Conservation (phyloP, 2,329 filamentous ascomycete genomes). For the Ilyonectria robusta region DNA sequence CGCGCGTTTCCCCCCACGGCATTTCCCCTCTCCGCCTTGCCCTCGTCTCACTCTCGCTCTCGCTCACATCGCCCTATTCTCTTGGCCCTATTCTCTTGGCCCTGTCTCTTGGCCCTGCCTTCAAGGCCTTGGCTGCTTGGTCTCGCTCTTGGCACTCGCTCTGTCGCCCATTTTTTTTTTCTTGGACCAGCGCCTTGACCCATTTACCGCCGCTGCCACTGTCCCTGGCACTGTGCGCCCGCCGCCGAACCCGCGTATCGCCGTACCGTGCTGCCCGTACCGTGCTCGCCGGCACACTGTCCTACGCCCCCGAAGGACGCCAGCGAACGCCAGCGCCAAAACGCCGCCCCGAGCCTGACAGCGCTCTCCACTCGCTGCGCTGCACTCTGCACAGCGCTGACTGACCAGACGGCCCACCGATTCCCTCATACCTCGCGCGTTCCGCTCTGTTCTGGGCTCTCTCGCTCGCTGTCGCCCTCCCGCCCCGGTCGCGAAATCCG, state of each 20-base stretch:
- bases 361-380: slow-evolving; percentile 37
- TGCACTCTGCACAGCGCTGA: slow-evolving; percentile 16
- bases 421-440: slow-evolving; percentile 30
- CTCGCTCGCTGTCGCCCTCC: slow-evolving; percentile 28
- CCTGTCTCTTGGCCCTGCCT: slow-evolving; percentile 23
- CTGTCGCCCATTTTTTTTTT: slow-evolving; percentile 21
- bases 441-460: slow-evolving; percentile 15
- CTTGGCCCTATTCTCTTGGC: slow-evolving; percentile 15
- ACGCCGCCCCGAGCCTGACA: slow-evolving; percentile 40
- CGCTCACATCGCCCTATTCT: background rate
- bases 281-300: slow-evolving; percentile 29
- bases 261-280: slow-evolving; percentile 38
- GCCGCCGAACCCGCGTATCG: slow-evolving; percentile 20
- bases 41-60: slow-evolving; percentile 7
- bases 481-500: slow-evolving; percentile 42
- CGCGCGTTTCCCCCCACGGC: background rate
- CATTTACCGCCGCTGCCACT: slow-evolving; percentile 6
- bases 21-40: slow-evolving; percentile 6
- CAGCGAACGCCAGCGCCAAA: slow-evolving; percentile 26
- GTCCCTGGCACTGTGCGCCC: slow-evolving; percentile 21
- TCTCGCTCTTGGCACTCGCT: slow-evolving; percentile 22
- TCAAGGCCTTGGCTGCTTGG: slow-evolving; percentile 28
- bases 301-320: slow-evolving; percentile 25
- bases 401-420: slow-evolving; percentile 17
- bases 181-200: slow-evolving; percentile 21